Evolutionary conservation across 139 green algal species (phyloP).

Genomic region (Pycnococcus provasolii): DNA sequence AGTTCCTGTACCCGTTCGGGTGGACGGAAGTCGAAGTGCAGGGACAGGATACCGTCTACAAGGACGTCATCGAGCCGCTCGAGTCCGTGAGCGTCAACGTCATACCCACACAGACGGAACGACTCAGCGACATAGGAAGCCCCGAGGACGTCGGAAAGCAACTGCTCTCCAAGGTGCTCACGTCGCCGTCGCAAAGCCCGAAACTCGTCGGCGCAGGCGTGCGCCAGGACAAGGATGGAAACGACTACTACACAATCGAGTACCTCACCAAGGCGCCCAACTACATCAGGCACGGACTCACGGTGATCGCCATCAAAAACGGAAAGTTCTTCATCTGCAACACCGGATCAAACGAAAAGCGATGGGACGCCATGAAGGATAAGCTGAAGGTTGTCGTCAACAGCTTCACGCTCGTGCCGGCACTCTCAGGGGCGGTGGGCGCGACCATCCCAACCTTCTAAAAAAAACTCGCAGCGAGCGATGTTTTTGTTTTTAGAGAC

Average conservation of each 20-base stretch:
- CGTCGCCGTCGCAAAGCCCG: constrained; percentile 46
- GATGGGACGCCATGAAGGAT: constrained; percentile 81
- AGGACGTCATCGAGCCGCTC: constrained; percentile 97
- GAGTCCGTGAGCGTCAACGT: constrained; percentile 81
- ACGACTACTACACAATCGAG: constrained; percentile 85
- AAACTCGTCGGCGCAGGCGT: constrained; percentile 54
- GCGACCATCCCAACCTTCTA: too few relatives aligned
- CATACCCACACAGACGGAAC: constrained; percentile 70
- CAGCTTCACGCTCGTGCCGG: constrained; percentile 19
- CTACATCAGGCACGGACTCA: constrained; percentile 65
- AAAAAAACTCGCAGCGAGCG: too few relatives aligned
- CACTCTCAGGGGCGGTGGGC: too few relatives aligned
- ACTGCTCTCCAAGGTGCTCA: constrained; percentile 39
- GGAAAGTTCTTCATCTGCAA: constrained; percentile 91
- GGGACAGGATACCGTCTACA: constrained; percentile 84
- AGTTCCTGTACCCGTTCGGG: constrained; percentile 92
- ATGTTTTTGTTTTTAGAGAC: too few relatives aligned
- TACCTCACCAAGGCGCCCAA: constrained; percentile 54
- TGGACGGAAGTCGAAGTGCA: constrained; percentile 79
- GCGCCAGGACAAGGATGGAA: constrained; percentile 48
- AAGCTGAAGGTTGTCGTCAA: constrained; percentile 45
- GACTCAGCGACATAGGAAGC: constrained; percentile 72
- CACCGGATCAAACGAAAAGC: constrained; percentile 74
- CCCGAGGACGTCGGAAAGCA: constrained; percentile 31
- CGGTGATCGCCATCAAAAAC: constrained; percentile 39